Conservation (phyloP, 176 grass and related monocot genomes). For the Hsuehochloa calcarea region DNA sequence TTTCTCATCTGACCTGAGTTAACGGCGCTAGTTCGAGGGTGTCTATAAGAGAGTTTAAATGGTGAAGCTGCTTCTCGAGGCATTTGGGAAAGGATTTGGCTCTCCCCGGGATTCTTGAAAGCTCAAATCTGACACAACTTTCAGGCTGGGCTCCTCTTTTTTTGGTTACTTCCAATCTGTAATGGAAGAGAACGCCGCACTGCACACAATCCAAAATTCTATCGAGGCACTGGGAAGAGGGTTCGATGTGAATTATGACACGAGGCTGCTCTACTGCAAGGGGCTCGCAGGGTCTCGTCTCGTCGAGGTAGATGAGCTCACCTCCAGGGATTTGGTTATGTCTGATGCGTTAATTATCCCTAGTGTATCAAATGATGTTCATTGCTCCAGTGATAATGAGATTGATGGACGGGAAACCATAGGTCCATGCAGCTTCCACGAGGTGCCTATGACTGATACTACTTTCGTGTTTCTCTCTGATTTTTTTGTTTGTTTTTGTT, state of each 20-base stretch:
- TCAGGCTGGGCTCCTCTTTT: neutral
- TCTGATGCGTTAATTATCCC: slow-evolving; percentile 32
- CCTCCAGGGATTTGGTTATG: slow-evolving; percentile 30
- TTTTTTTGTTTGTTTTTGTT: neutral
- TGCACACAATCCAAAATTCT: slow-evolving; percentile 40
- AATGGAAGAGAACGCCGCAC: slow-evolving; percentile 49
- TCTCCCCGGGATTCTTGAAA: neutral
- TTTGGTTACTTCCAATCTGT: neutral
- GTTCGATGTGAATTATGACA: slow-evolving; percentile 58
- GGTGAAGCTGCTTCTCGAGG: neutral
- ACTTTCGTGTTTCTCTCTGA: neutral
- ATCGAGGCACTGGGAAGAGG: slow-evolving; percentile 51
- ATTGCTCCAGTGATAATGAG: slow-evolving; percentile 31
- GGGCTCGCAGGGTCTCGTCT: slow-evolving; percentile 37
- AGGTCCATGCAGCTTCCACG: slow-evolving; percentile 47
- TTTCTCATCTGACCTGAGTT: too few species aligned
- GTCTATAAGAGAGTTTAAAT: neutral
- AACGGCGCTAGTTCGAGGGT: neutral
- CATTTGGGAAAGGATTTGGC: neutral
- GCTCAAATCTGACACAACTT: neutral
- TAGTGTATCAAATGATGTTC: slow-evolving; percentile 41
- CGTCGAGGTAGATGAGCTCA: slow-evolving; percentile 37
- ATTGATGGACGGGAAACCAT: slow-evolving; percentile 11
- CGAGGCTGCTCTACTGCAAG: slow-evolving; percentile 62
- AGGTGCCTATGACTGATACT: slow-evolving; percentile 35